Evolutionary conservation across 2,329 filamentous ascomycete genomes (phyloP), one percentile per base, ranked within the genome.

Genomic region (Neurospora sp.): DNA sequence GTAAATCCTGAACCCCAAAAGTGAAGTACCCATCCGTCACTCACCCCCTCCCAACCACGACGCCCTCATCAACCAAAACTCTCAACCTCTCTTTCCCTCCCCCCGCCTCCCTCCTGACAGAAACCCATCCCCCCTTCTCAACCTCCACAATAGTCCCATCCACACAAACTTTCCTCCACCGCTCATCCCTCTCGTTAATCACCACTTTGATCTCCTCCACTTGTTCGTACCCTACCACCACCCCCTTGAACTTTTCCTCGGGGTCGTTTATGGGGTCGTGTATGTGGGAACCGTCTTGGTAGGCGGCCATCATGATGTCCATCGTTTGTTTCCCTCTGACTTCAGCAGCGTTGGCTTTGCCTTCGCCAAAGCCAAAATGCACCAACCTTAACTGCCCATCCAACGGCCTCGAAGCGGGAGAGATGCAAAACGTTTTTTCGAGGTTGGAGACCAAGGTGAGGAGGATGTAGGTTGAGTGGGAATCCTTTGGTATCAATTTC

Each of bases 161-260:
- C n/a, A 98, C 84, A 78, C 95, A 98, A 15, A 97, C 86, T 76
- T 94, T 88, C 72, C 95, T 85, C 93, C 93, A 97, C 68, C 89
- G 83, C 66, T 82, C 83, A n/a, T 93, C 88, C 17, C 86, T 82
- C 76, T 96, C 92, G 1, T 82, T 73, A 42, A 93, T 89, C 17
- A 86, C 84, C 66, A 97, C 88, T 70, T 81, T 84, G 19, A 97
- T 74, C 68, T 86, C 86, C 2, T 91, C 86, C 7, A 96, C 84
- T 69, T 87, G 85, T 19, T 91, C 87, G 77, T 97, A 97, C 0
- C 84, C 84, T 0, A 97, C 90, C 17, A 78, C 75, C 19, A 78
- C 75, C 19, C 83, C 79, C 83, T 77, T 90, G 19, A 86, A 67
- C 84, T 83, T 68, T 78, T 75, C 83, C 85, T 86, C 58, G 75